Percentiles rank a stretch among this genome's conserved stretches.
phyloP scores from a whole-genome alignment of 1,284 basidiomycete genomes.

The Sporisorium graminicola region DNA sequence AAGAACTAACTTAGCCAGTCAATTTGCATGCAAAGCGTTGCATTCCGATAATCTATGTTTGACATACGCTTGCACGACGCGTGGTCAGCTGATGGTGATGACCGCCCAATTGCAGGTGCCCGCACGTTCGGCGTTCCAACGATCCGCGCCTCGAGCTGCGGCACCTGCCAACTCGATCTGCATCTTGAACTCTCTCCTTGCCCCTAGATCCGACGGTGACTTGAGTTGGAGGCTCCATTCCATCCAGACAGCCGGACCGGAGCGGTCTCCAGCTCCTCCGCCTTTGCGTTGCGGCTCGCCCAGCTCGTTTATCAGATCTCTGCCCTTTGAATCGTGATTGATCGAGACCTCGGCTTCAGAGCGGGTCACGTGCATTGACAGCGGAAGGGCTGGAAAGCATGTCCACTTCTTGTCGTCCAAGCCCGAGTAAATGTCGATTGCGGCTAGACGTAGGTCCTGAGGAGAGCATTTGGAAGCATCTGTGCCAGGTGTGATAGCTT shows the following conservation, averaged over 20 bases:
- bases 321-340: conserved; percentile 20
- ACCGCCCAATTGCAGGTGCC: conserved; percentile 29
- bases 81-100: conserved; percentile 27
- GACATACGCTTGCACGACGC: background rate
- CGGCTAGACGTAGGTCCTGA: conserved; percentile 16
- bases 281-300: conserved; percentile 48
- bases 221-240: conserved; percentile 33
- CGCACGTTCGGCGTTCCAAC: conserved; percentile 43
- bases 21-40: background rate
- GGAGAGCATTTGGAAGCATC: conserved; percentile 15
- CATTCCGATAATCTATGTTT: background rate
- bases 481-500: background rate
- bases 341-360: background rate
- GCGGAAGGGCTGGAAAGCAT: conserved; percentile 22
- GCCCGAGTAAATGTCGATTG: conserved; percentile 42
- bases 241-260: conserved; percentile 46
- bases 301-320: conserved; percentile 26
- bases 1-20: conserved; percentile 43
- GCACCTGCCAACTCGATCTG: conserved; percentile 35
- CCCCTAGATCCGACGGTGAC: background rate
- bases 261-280: conserved; percentile 30
- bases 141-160: conserved; percentile 37
- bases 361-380: conserved; percentile 2
- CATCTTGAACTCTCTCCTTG: conserved; percentile 6
- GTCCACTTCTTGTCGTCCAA: conserved; percentile 28